Conservation (phyloP, 192 early-diverging fungal species). For the Mortierella claussenii region DNA sequence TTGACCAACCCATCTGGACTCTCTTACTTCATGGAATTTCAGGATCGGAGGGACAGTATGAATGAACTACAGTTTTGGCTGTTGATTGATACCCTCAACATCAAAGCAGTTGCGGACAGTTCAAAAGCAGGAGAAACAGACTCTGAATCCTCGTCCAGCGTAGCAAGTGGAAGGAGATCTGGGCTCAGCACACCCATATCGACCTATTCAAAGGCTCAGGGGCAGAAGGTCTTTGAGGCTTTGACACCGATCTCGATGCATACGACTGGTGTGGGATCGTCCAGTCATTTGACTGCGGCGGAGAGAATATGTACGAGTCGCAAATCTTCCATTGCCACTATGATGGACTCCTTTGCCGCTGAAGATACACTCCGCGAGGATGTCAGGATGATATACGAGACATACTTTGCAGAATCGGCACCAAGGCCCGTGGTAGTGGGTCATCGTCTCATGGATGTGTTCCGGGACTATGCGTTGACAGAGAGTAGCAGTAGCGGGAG, state of each 20-base stretch:
- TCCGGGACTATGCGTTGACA: conserved; percentile 39
- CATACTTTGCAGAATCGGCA: conserved; percentile 58
- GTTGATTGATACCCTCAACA: conserved; percentile 71
- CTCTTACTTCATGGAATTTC: conserved; percentile 84
- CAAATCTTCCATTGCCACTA: conserved; percentile 22
- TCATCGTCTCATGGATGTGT: conserved; percentile 43
- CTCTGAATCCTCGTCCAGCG: conserved; percentile 6
- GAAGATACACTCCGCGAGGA: conserved; percentile 57
- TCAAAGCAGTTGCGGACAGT: conserved; percentile 18
- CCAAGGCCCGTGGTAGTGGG: conserved; percentile 51
- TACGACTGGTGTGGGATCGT: not conserved
- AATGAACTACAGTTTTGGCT: conserved; percentile 80
- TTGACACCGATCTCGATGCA: conserved; percentile 24
- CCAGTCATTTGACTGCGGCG: no score
- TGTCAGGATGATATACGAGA: conserved; percentile 63
- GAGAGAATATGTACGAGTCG: conserved; percentile 31
- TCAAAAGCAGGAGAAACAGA: not conserved
- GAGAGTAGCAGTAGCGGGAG: conserved; percentile 13
- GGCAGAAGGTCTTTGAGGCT: not conserved
- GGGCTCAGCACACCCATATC: conserved; percentile 15
- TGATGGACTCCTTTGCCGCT: not conserved
- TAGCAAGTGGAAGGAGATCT: not conserved
- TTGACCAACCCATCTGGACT: conserved; percentile 72
- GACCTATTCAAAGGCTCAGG: conserved; percentile 7
- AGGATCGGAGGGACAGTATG: conserved; percentile 75